Evolutionary conservation across 2,329 filamentous ascomycete species (phyloP), one percentile per base, ranked within the genome.

Genomic region (Penicillium sp.): DNA sequence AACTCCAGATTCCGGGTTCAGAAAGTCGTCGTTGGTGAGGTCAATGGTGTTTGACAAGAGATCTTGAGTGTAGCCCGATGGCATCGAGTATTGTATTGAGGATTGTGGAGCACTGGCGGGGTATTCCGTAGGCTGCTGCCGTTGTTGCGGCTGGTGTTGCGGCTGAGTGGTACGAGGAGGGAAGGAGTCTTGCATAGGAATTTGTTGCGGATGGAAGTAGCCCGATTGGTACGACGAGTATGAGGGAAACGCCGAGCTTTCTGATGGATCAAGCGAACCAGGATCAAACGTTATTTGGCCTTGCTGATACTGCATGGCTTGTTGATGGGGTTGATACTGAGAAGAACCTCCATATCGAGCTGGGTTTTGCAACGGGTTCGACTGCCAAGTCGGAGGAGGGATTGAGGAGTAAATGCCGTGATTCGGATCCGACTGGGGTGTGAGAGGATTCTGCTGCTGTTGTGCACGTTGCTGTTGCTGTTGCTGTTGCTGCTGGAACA

Each of bases 341-440:
- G 69, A 52, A 5, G 69, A 61, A 45, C 71, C 58, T 20, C 58
- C 60, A 54, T 72, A 73, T 5, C 73, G 73, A 12, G 70, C 64
- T 6, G 70, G 67, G 10, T 70, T 65, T 28, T 75, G 67, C n/a
- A 75, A 55, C 48, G 71, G 58, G 22, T 70, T 73, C 38, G 73
- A 63, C 38, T 73, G 71, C 73, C 74, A 76, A 49, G 70, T 59
- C 43, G 74, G 73, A 34, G 72, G 74, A 25, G 72, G 69, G 11
- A 72, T 64, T 11, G 70, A 58, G 7, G 73, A 67, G 57, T 73
- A 76, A 3, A 75, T 65, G 48, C 68, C 71, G 67, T 74, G 75
- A 17, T 64, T 67, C 42, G 65, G 67, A 7, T 75, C 71, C 8
- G 69, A 63, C 34, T 66, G 67, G 8, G 63, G 55, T 0, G 63